Conservation (phyloP, 768 basidiomycete species). For the Leccinellum albellum region DNA sequence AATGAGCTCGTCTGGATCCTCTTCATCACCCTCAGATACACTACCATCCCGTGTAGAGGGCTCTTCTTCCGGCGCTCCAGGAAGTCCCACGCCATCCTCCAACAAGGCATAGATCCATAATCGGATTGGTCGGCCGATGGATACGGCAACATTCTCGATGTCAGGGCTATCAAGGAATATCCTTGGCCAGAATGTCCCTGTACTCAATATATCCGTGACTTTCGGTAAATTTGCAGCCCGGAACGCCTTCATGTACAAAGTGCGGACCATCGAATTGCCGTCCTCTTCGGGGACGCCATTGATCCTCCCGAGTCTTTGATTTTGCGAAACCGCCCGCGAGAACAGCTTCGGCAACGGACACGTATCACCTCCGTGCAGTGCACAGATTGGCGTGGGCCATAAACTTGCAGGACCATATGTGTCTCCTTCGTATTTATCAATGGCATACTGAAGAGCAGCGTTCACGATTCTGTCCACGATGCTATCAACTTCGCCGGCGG, state of each 20-base stretch:
- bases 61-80: conserved; percentile 28
- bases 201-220: conserved; percentile 55
- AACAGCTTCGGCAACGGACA: conserved; percentile 56
- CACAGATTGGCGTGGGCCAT: conserved; percentile 58
- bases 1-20: conserved; percentile 57
- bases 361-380: conserved; percentile 53
- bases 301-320: conserved; percentile 20
- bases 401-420: conserved; percentile 36
- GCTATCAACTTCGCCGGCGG: conserved; percentile 58
- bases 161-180: conserved; percentile 81
- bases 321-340: conserved; percentile 36
- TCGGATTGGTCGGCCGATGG: conserved; percentile 60
- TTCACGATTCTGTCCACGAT: conserved; percentile 69
- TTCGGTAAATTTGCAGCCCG: conserved; percentile 55
- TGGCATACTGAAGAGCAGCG: conserved; percentile 73
- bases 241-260: conserved; percentile 60
- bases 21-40: conserved; percentile 27
- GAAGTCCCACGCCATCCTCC: conserved; percentile 64
- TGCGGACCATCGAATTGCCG: conserved; percentile 33
- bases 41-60: conserved; percentile 17
- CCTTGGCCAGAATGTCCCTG: conserved; percentile 65
- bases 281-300: conserved; percentile 11
- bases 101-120: conserved; percentile 66
- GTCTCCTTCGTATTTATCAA: conserved; percentile 54
- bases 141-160: conserved; percentile 58